Evolutionary conservation across 2,329 filamentous ascomycete genomes (phyloP).

Genomic region (Botrytis cinerea): DNA sequence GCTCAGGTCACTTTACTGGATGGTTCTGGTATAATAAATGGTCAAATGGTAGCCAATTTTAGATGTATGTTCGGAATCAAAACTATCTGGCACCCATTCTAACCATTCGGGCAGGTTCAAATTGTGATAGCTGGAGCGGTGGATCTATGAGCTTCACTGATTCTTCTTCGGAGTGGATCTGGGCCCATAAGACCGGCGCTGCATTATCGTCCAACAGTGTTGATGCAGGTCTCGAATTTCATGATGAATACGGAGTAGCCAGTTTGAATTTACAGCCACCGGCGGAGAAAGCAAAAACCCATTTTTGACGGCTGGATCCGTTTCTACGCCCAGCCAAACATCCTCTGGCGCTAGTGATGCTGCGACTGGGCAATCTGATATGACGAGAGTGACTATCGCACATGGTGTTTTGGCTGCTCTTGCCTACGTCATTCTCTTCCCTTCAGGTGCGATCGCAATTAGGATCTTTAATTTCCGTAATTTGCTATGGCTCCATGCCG

Average conservation of each 20-base stretch:
- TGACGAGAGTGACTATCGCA: constrained; percentile 35
- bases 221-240: constrained; percentile 48
- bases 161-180: constrained; percentile 52
- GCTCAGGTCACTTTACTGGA: constrained; percentile 52
- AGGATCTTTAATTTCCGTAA: constrained; percentile 54
- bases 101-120: constrained; percentile 45
- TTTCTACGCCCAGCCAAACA: constrained; percentile 3
- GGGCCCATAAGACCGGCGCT: constrained; percentile 49
- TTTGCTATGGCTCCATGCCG: constrained; percentile 52
- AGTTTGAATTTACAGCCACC: constrained; percentile 51
- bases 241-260: constrained; percentile 48
- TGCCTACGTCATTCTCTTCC: constrained; percentile 60
- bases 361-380: constrained; percentile 7
- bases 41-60: constrained; percentile 57
- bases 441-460: constrained; percentile 62
- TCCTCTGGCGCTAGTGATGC: constrained; percentile 10
- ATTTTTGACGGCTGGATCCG: constrained; percentile 27
- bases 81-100: constrained; percentile 19
- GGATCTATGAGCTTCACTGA: constrained; percentile 53
- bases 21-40: constrained; percentile 54
- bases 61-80: constrained; percentile 45
- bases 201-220: constrained; percentile 50
- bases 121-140: constrained; percentile 54
- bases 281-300: constrained; percentile 46
- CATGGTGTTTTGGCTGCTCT: constrained; percentile 62